Base-by-base conservation (phyloP, 2,329 filamentous ascomycete genomes). In the Epichloe typhina region DNA sequence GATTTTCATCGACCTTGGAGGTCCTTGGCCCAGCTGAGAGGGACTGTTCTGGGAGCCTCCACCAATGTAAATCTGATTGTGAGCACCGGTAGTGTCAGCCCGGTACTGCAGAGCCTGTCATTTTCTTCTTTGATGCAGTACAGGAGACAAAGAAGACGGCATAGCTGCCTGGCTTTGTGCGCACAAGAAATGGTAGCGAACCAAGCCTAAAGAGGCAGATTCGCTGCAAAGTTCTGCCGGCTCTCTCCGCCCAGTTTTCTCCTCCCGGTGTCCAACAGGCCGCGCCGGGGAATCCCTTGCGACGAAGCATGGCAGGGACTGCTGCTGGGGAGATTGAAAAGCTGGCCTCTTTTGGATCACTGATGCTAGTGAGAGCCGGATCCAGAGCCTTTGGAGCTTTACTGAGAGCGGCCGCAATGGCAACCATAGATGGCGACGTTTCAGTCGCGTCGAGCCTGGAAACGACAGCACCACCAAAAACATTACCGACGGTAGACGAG, bases 341-440 rank as follows among this genome's bases (percentile, higher is more conserved):
- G 4, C 15, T 5, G n/a, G 26, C 33, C 15, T 23, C 19, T 12
- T 3, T 13, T 19, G 17, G 11, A 15, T 15, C 13, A 36, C 43
- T 33, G 41, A 51, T 58, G 57, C 52, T 56, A 13, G 43, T 49
- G 13, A 51, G 53, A 41, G 50, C 53, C 26, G 54, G 35, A n/a
- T 52, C 50, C n/a, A 52, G 52, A 53, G 40, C 41, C 40, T 46
- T 57, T 19, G 49, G 53, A 53, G 49, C 50, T 19, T 38, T 52
- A 38, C 39, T 49, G 35, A 49, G 49, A 52, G 40, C 33, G 39
- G 37, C 50, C 53, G 50, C 48, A 6, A 58, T 58, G 57, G 47
- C 55, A 6, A 46, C 47, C 17, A 40, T 47, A 4, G 37, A 49
- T 12, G 33, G 33, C 21, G 23, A 43, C 33, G 47, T 49, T n/a